Evolutionary conservation across 2,329 filamentous ascomycete genomes (phyloP).

Genomic region (Sporothrix protearum): DNA sequence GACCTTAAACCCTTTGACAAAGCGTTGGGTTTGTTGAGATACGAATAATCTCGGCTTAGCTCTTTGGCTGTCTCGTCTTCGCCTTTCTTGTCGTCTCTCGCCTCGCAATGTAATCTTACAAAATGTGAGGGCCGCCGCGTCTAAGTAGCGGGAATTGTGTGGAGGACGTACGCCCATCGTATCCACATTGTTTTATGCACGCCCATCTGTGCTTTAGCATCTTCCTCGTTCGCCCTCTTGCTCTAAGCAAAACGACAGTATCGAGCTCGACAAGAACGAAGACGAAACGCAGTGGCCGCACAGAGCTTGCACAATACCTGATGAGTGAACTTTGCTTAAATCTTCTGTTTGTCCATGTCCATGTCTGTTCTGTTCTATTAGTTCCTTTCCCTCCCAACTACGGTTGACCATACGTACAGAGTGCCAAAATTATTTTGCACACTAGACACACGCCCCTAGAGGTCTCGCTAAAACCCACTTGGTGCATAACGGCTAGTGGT

Average conservation of each 20-base stretch:
- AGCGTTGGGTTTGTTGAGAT: not conserved
- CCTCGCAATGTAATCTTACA: no score
- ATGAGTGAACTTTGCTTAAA: not conserved
- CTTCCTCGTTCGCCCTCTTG: not conserved
- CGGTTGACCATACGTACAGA: no score
- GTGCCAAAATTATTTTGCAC: no score
- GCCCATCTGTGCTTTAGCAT: not conserved
- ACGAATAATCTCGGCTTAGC: not conserved
- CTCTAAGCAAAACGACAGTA: not conserved
- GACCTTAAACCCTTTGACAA: not conserved
- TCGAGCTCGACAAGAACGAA: not conserved
- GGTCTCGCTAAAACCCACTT: no score
- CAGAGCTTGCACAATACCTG: not conserved
- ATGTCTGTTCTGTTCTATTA: not conserved
- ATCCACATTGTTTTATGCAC: conserved; percentile 17
- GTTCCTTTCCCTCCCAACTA: not conserved
- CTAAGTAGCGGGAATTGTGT: conserved; percentile 1
- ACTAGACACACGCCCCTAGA: no score
- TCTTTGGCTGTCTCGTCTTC: not conserved
- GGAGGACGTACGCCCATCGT: conserved; percentile 5
- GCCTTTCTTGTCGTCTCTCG: not conserved
- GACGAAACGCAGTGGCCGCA: not conserved
- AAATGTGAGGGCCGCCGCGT: not conserved
- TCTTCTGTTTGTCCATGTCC: not conserved
- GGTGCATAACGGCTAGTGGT: no score